A percentile compares a stretch with the other conserved stretches of the same genome.
Conservation (phyloP, 768 basidiomycete genomes). For the Boletus vinaceobasis region DNA sequence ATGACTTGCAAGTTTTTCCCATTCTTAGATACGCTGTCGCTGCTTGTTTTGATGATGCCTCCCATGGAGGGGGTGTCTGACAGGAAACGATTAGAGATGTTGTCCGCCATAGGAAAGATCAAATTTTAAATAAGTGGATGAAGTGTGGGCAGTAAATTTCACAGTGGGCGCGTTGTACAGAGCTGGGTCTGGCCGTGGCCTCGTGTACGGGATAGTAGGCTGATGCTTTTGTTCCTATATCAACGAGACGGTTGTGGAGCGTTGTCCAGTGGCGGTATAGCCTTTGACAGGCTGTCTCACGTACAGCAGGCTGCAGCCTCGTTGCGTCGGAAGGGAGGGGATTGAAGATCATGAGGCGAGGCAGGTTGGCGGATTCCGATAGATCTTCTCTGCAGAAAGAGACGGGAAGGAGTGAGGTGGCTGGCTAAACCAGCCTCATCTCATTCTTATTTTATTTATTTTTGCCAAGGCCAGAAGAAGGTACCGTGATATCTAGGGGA, state of each 20-base stretch:
- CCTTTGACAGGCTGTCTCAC: constrained; percentile 25
- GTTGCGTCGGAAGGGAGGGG: constrained; percentile 2
- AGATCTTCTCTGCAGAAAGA: constrained; percentile 14
- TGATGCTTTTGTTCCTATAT: constrained; percentile 19
- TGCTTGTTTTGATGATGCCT: constrained; percentile 4
- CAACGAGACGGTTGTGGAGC: constrained; percentile 10
- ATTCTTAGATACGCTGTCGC: constrained; percentile 3
- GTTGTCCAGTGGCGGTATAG: constrained; percentile 19
- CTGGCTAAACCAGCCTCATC: no score
- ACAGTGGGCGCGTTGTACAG: not conserved
- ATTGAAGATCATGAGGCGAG: constrained; percentile 2
- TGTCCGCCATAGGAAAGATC: not conserved
- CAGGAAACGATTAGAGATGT: not conserved
- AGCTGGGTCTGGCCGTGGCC: not conserved
- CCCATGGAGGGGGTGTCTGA: constrained; percentile 1
- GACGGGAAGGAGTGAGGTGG: no score
- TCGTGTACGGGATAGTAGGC: no score
- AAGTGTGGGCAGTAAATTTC: not conserved
- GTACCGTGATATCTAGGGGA: no score
- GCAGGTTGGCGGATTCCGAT: not conserved
- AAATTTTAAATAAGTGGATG: constrained; percentile 5
- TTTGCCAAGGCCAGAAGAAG: not conserved
- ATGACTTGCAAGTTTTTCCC: not conserved
- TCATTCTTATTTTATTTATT: no score
- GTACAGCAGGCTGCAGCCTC: constrained; percentile 21